Evolutionary conservation across 129 eudicot species (phyloP).

Genomic region (Calendula officinalis): DNA sequence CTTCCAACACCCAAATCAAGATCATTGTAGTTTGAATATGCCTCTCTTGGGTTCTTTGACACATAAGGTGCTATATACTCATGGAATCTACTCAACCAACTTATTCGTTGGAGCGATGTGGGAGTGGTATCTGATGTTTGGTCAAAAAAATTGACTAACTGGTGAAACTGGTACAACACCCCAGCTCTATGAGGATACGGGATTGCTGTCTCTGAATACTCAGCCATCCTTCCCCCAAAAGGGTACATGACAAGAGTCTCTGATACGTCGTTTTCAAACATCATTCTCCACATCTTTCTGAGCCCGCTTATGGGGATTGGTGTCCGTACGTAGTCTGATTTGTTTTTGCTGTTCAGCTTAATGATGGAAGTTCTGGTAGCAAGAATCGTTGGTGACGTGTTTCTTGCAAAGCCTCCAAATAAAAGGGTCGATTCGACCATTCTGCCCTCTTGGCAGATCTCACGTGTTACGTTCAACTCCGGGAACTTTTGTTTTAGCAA

Average conservation of each 20-base stretch:
- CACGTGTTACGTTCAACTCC: slow-evolving; percentile 18
- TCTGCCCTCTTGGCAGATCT: slow-evolving; percentile 20
- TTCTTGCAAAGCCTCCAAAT: slow-evolving; percentile 7
- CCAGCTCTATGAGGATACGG: slow-evolving; percentile 32
- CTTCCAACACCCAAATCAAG: slow-evolving; percentile 23
- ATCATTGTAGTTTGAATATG: no score
- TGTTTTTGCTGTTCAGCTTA: background rate
- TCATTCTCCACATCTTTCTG: slow-evolving; percentile 6
- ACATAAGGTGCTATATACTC: background rate
- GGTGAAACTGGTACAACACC: slow-evolving; percentile 12
- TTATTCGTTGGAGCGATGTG: background rate
- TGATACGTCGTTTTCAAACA: slow-evolving; percentile 10
- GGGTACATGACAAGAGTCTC: background rate
- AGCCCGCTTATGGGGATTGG: slow-evolving; percentile 21
- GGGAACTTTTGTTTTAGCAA: slow-evolving; percentile 24
- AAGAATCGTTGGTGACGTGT: background rate
- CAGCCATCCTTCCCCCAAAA: slow-evolving; percentile 27
- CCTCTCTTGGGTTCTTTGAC: background rate
- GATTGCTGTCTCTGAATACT: slow-evolving; percentile 11
- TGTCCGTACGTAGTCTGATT: slow-evolving; percentile 19
- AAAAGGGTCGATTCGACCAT: slow-evolving; percentile 23
- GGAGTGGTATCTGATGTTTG: background rate
- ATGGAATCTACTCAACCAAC: background rate
- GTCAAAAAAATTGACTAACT: background rate
- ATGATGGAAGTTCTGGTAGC: background rate